Evolutionary conservation across 495 filamentous ascomycete species (phyloP).

Genomic region (Pyrenopolyporus hunteri): DNA sequence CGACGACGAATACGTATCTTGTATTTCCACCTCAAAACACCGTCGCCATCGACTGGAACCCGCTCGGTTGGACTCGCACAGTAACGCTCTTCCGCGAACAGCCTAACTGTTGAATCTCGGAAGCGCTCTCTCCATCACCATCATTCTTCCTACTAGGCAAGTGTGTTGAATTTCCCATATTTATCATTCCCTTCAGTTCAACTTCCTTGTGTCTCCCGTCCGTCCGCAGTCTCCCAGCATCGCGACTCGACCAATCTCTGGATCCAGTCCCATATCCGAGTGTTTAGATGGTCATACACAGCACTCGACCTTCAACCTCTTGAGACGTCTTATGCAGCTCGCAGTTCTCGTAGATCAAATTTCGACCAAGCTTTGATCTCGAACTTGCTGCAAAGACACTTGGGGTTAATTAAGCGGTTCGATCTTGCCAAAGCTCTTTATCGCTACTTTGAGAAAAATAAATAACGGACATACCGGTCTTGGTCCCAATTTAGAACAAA

Average conservation of each 20-base stretch:
- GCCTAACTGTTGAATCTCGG: constrained; percentile 1
- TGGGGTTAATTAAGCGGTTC: no score
- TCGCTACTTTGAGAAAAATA: no score
- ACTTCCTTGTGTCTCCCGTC: neutral
- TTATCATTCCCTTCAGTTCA: neutral
- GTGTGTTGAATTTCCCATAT: neutral
- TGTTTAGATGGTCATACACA: constrained; percentile 3
- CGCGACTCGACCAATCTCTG: neutral
- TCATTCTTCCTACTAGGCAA: constrained; percentile 18
- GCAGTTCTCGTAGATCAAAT: neutral
- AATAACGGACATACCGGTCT: no score
- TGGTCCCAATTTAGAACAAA: neutral
- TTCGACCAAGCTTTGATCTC: neutral
- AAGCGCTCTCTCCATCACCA: constrained; percentile 9
- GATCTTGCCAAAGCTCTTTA: no score
- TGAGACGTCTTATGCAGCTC: neutral
- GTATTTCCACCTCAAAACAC: constrained; percentile 24
- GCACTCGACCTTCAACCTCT: neutral
- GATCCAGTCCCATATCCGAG: constrained; percentile 16
- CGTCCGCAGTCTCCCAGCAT: neutral
- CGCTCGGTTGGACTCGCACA: constrained; percentile 17
- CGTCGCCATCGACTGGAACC: constrained; percentile 10
- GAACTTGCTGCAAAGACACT: no score
- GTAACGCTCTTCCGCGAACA: constrained; percentile 15
- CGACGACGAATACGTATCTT: constrained; percentile 11